Percentiles rank a stretch among this genome's conserved stretches.
phyloP scores from a whole-genome alignment of 768 basidiomycete genomes.

The Myochromella boudieri region DNA sequence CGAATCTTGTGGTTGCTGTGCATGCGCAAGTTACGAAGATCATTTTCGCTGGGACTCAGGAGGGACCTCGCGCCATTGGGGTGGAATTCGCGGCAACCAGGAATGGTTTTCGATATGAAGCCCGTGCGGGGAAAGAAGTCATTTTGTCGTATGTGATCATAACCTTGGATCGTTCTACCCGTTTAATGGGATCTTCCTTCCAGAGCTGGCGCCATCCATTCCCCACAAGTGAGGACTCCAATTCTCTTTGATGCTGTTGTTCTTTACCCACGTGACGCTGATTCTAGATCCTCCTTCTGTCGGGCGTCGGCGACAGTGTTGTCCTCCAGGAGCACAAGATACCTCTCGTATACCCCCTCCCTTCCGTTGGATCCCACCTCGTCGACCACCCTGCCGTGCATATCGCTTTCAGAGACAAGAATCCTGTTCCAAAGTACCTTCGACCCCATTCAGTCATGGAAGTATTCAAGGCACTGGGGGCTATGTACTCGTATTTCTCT shows the following conservation, averaged over 20 bases:
- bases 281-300: constrained; percentile 72
- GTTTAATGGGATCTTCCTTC: neutral
- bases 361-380: constrained; percentile 74
- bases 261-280: too few relatives aligned
- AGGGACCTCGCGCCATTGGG: constrained; percentile 46
- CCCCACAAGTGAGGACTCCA: constrained; percentile 46
- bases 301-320: constrained; percentile 71
- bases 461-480: constrained; percentile 25
- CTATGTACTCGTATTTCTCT: constrained; percentile 41
- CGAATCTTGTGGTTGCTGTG: constrained; percentile 59
- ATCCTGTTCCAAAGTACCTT: constrained; percentile 42
- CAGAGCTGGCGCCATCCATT: constrained; percentile 66
- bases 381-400: constrained; percentile 68
- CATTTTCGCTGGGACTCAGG: constrained; percentile 35
- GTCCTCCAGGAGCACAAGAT: constrained; percentile 58
- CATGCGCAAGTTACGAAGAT: constrained; percentile 54
- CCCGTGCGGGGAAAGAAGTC: constrained; percentile 52
- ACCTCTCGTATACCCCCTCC: constrained; percentile 58
- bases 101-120: constrained; percentile 37
- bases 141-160: constrained; percentile 44
- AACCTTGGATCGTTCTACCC: neutral
- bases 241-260: too few relatives aligned
- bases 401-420: constrained; percentile 54
- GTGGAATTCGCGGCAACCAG: constrained; percentile 51
- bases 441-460: constrained; percentile 29